Evolutionary conservation across 2,329 filamentous ascomycete genomes (phyloP).

Genomic region (Fusarium guadeloupense): DNA sequence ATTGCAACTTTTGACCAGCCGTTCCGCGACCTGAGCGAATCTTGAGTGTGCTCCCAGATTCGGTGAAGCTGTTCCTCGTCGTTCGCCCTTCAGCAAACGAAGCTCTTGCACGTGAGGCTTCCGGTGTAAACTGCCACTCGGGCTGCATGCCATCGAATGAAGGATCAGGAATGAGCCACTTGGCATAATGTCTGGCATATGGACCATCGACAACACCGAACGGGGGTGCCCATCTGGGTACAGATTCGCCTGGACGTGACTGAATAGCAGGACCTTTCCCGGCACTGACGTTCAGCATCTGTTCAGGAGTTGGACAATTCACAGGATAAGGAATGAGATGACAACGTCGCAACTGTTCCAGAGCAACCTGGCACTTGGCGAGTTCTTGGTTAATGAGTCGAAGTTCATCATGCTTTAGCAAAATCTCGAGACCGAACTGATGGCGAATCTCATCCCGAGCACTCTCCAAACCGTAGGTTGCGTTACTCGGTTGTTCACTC

Average conservation of each 20-base stretch:
- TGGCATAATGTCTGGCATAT: conserved; percentile 92
- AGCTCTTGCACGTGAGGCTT: conserved; percentile 55
- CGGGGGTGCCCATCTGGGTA: conserved; percentile 82
- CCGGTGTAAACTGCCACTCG: conserved; percentile 55
- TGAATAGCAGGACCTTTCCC: conserved; percentile 78
- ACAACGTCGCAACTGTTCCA: conserved; percentile 93
- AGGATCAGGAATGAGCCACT: conserved; percentile 91
- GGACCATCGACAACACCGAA: conserved; percentile 93
- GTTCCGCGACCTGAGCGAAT: conserved; percentile 59
- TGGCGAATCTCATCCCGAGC: conserved; percentile 80
- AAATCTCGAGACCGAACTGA: conserved; percentile 89
- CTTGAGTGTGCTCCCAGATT: conserved; percentile 56
- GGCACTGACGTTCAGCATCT: conserved; percentile 75
- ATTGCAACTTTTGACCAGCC: conserved; percentile 71
- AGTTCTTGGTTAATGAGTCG: conserved; percentile 95
- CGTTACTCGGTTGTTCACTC: conserved; percentile 28
- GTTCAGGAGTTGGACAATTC: conserved; percentile 70
- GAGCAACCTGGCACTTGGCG: conserved; percentile 90
- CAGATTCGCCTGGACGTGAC: conserved; percentile 67
- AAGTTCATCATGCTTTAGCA: conserved; percentile 93
- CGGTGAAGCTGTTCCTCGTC: conserved; percentile 75
- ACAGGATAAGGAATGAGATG: conserved; percentile 90
- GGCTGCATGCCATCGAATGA: conserved; percentile 78
- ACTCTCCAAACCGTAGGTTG: conserved; percentile 55
- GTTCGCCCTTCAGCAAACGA: conserved; percentile 73